Evolutionary conservation across 2,329 filamentous ascomycete genomes (phyloP), one percentile per base, ranked within the genome.

Genomic region (Periconia digitata): DNA sequence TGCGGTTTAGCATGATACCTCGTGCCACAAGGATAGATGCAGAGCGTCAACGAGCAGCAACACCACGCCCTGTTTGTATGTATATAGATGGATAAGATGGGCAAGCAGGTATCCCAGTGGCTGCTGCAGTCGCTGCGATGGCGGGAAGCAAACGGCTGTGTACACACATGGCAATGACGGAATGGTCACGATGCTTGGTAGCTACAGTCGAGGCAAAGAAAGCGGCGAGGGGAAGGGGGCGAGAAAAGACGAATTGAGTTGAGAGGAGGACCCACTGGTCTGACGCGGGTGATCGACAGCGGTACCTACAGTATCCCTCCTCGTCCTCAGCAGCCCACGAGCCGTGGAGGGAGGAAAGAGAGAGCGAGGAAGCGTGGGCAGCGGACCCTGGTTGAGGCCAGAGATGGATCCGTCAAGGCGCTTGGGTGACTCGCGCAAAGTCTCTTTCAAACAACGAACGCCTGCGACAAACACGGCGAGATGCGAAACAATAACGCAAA

Each of bases 281-380:
- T 42, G 46, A 49, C 22, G 59, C 58, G 56, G 61, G 53, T 59
- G 55, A 62, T 60, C 55, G 55, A 57, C 53, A 58, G 53, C 55
- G 53, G 51, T 55, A 49, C 42, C 46, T 53, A 23, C n/a, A 20
- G 36, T 20, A 18, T 54, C 46, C 39, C 44, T 44, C 40, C 52
- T n/a, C n/a, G n/a, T 32, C 27, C 27, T 32, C 27, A 32, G 10
- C 27, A 32, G n/a, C 27, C 55, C 42, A 50, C 38, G 47, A 49
- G 50, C 50, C 50, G 47, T 40, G 29, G 41, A 42, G 40, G n/a
- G n/a, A n/a, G n/a, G n/a, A n/a, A n/a, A n/a, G n/a, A n/a, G n/a
- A n/a, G n/a, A n/a, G n/a, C n/a, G n/a, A 32, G 10, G 8, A 32
- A 32, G 27, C 27, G 27, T 32, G 27, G 43, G 42, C 47, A 50